Percentiles rank a stretch among this genome's conserved stretches.
These are phyloP conservation scores for Albophoma yamanashiensis DNA, from an alignment of 2,329 filamentous ascomycete species.

Conservation along the genomic window DNA sequence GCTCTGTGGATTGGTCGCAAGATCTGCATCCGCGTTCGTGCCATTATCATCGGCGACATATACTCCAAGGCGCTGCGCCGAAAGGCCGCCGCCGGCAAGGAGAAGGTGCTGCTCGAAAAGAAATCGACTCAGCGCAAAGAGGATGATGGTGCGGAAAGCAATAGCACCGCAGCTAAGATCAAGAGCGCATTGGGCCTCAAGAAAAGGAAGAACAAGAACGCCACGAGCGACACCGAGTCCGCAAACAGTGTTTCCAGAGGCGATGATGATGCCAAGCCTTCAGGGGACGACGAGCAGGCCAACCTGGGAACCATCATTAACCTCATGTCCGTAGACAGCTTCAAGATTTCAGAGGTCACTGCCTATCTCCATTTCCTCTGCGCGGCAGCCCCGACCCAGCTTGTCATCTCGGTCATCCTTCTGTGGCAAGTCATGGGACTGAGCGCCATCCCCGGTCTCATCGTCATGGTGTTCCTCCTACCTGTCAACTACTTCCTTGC, in stretches of 20 bases:
- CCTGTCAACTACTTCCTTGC: constrained; percentile 87
- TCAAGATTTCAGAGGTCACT: constrained; percentile 93
- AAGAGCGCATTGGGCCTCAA: constrained; percentile 51
- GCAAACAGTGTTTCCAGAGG: constrained; percentile 22
- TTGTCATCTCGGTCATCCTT: constrained; percentile 68
- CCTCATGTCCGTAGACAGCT: constrained; percentile 97
- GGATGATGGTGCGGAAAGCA: constrained; percentile 20
- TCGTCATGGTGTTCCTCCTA: constrained; percentile 79
- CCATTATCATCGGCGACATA: constrained; percentile 94
- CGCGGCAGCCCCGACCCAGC: constrained; percentile 80
- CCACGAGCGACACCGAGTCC: constrained; percentile 21
- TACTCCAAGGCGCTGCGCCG: constrained; percentile 91
- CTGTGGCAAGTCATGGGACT: constrained; percentile 85
- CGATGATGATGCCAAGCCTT: constrained; percentile 23
- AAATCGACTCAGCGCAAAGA: constrained; percentile 25
- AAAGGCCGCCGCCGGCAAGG: constrained; percentile 70
- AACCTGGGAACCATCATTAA: constrained; percentile 99
- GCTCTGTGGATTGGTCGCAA: constrained; percentile 89
- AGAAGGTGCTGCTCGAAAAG: constrained; percentile 58
- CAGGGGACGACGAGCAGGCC: constrained; percentile 56
- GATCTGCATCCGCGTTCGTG: constrained; percentile 84
- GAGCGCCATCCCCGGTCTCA: constrained; percentile 87
- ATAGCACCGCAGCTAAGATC: constrained; percentile 34
- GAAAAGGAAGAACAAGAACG: constrained; percentile 41
- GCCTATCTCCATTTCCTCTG: constrained; percentile 95